Percentiles rank a stretch among this genome's conserved stretches.
These are phyloP conservation scores for Ogataea minuta DNA, from an alignment of 805 yeast species.

Conservation along the genomic window DNA sequence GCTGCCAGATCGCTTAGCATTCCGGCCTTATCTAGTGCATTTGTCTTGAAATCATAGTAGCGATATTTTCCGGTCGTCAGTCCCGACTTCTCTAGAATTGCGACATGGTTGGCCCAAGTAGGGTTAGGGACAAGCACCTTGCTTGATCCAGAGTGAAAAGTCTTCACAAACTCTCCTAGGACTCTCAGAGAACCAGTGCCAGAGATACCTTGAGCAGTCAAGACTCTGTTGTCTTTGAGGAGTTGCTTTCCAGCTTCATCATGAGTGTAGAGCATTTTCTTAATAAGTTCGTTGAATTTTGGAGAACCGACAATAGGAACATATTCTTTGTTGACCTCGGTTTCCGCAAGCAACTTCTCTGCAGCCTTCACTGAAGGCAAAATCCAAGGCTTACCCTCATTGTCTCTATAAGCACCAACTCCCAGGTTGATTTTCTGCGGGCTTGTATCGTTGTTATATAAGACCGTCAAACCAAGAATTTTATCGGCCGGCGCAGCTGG, in stretches of 20 bases:
- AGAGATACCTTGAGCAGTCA: constrained; percentile 83
- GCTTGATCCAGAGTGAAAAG: constrained; percentile 50
- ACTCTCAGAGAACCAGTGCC: constrained; percentile 95
- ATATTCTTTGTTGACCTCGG: constrained; percentile 73
- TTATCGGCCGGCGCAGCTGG: constrained; percentile 77
- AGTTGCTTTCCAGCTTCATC: constrained; percentile 56
- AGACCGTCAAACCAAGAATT: constrained; percentile 75
- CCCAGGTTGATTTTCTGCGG: constrained; percentile 60
- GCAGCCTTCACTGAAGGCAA: constrained; percentile 73
- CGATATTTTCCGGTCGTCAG: constrained; percentile 59
- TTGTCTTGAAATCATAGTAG: constrained; percentile 64
- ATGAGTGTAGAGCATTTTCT: constrained; percentile 68
- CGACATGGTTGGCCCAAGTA: constrained; percentile 92
- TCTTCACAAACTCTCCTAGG: constrained; percentile 70
- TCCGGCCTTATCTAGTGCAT: constrained; percentile 63
- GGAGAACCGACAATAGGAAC: constrained; percentile 82
- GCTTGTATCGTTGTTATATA: constrained; percentile 64
- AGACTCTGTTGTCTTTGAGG: constrained; percentile 60
- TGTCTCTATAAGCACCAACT: constrained; percentile 93
- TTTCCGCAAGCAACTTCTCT: constrained; percentile 46
- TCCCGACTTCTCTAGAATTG: constrained; percentile 75
- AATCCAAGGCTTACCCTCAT: constrained; percentile 83
- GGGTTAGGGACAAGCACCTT: constrained; percentile 78
- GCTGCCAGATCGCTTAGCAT: constrained; percentile 55
- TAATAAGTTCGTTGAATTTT: constrained; percentile 63